phyloP scores from a whole-genome alignment of 768 basidiomycete genomes.

The Hygrophorus pudorinus region DNA sequence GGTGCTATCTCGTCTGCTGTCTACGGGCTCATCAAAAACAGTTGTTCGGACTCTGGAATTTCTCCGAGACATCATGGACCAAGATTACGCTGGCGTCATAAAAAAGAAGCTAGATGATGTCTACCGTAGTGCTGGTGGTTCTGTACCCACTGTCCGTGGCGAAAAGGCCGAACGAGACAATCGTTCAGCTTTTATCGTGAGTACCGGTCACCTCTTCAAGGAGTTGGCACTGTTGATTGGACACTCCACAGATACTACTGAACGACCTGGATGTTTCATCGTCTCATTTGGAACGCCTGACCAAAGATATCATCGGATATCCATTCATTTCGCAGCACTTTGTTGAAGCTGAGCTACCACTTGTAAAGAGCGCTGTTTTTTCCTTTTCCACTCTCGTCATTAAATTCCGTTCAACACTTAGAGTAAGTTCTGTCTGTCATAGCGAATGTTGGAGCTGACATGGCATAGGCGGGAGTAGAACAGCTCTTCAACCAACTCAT shows the following conservation, averaged over 20 bases:
- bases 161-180: slow-evolving; percentile 81
- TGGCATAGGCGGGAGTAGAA: slow-evolving; percentile 66
- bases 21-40: slow-evolving; percentile 57
- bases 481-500: slow-evolving; percentile 93
- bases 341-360: slow-evolving; percentile 41
- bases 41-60: slow-evolving; percentile 51
- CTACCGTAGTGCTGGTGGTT: slow-evolving; percentile 44
- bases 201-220: slow-evolving; percentile 17
- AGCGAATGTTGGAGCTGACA: no score
- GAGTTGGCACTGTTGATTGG: slow-evolving; percentile 1
- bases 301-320: slow-evolving; percentile 51
- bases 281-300: slow-evolving; percentile 78
- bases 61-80: slow-evolving; percentile 68
- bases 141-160: slow-evolving; percentile 37
- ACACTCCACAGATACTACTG: slow-evolving; percentile 53
- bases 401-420: slow-evolving; percentile 64
- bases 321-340: slow-evolving; percentile 59
- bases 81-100: slow-evolving; percentile 72
- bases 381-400: slow-evolving; percentile 43
- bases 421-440: slow-evolving; percentile 34
- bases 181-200: slow-evolving; percentile 71
- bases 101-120: slow-evolving; percentile 84
- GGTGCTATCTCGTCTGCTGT: slow-evolving; percentile 66
- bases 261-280: slow-evolving; percentile 94
- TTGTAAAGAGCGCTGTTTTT: slow-evolving; percentile 37